phyloP scores from a whole-genome alignment of 441 rosid genomes.

The Erysimum pusillum region DNA sequence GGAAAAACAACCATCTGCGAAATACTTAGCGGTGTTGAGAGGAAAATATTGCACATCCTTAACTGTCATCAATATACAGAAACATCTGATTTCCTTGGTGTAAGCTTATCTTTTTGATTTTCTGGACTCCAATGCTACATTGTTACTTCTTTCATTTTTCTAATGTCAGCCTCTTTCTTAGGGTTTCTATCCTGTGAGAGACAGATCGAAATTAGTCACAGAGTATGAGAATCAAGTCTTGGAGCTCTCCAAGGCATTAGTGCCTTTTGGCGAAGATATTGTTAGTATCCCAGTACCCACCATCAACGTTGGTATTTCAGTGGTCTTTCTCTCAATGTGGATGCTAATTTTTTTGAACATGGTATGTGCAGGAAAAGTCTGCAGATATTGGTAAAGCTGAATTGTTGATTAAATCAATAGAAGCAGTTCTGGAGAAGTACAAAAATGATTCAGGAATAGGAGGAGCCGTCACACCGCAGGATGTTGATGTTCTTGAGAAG shows the following conservation, averaged over 20 bases:
- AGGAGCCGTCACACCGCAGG: constrained; percentile 53
- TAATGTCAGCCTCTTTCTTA: constrained; percentile 50
- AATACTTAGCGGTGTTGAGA: constrained; percentile 67
- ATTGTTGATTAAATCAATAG: constrained; percentile 64
- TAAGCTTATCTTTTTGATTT: constrained; percentile 53
- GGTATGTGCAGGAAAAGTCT: constrained; percentile 66
- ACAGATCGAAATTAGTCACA: constrained; percentile 77
- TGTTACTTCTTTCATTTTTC: constrained; percentile 22
- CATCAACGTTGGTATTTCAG: constrained; percentile 9
- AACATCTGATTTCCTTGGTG: constrained; percentile 99
- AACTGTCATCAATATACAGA: constrained; percentile 99
- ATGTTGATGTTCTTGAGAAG: constrained; percentile 65
- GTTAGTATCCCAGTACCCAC: constrained; percentile 54
- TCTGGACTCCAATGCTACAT: background rate
- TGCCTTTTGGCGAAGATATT: constrained; percentile 48
- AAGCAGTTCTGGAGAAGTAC: constrained; percentile 52
- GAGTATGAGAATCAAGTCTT: constrained; percentile 67
- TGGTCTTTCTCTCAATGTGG: constrained; percentile 23
- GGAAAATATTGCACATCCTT: constrained; percentile 79
- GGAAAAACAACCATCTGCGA: constrained; percentile 99
- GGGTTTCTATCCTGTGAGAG: constrained; percentile 98
- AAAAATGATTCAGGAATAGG: constrained; percentile 55
- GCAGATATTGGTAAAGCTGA: constrained; percentile 75
- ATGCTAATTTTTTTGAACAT: constrained; percentile 38
- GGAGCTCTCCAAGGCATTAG: constrained; percentile 65